phyloP scores from a whole-genome alignment of 23 red algal genomes.

The Gracilaria vermiculophylla region DNA sequence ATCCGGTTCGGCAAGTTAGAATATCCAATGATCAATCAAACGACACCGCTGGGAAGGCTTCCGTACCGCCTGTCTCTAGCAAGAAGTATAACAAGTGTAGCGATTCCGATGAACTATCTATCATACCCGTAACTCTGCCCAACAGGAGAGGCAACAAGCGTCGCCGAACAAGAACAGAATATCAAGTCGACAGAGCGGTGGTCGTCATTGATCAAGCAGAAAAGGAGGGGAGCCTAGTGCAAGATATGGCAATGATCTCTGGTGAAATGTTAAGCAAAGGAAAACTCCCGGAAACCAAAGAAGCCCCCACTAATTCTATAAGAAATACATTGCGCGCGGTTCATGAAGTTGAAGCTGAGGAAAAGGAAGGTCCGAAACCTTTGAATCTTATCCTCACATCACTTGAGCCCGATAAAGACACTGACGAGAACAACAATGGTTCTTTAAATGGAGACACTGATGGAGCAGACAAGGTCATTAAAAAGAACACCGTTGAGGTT shows the following conservation, averaged over 20 bases:
- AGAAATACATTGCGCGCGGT: not conserved
- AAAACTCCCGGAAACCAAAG: slow-evolving; percentile 12
- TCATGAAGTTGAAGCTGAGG: not conserved
- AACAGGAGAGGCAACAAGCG: not conserved
- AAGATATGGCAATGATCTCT: slow-evolving; percentile 23
- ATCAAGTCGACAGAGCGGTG: slow-evolving; percentile 8
- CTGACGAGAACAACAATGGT: not conserved
- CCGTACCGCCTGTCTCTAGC: not conserved
- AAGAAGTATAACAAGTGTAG: not conserved
- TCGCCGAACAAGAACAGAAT: not conserved
- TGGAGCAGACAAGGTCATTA: not conserved
- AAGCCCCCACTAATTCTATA: not conserved
- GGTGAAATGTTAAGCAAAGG: slow-evolving; percentile 24
- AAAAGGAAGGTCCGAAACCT: not conserved
- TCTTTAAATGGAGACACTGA: not conserved
- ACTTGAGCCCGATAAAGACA: not conserved
- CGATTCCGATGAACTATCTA: not conserved
- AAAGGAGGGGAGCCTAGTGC: not conserved
- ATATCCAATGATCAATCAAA: not conserved
- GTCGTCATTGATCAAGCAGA: slow-evolving; percentile 5
- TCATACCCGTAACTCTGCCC: not conserved
- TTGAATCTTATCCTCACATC: not conserved
- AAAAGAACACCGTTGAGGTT: not conserved
- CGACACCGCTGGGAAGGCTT: not conserved
- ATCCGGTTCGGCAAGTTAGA: not conserved